Evolutionary conservation across 1,284 basidiomycete genomes (phyloP).

Genomic region (Cutaneotrichosporon cyanovorans): DNA sequence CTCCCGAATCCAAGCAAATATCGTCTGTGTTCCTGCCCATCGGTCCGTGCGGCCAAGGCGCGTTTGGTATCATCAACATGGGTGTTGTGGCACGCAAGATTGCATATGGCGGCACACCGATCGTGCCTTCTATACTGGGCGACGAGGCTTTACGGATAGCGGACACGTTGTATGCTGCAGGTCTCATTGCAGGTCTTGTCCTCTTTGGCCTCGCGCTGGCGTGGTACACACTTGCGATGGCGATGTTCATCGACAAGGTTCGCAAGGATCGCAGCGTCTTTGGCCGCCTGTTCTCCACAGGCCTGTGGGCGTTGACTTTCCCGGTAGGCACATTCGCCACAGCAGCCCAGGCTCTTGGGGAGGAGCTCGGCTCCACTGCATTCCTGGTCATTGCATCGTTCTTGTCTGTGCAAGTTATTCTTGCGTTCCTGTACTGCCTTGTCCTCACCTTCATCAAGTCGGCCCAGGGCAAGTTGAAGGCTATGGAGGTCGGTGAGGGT

Average conservation of each 20-base stretch:
- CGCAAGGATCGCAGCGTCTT: constrained; percentile 18
- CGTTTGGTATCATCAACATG: constrained; percentile 54
- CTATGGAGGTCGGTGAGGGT: too few species aligned
- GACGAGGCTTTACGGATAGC: constrained; percentile 29
- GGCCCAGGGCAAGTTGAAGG: too few species aligned
- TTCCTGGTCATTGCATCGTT: constrained; percentile 54
- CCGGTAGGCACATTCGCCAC: constrained; percentile 55
- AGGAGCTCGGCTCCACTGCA: constrained; percentile 51
- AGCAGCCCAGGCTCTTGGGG: constrained; percentile 53
- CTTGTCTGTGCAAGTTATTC: constrained; percentile 51
- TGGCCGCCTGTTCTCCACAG: constrained; percentile 26
- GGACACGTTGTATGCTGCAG: constrained; percentile 46
- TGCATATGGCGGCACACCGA: constrained; percentile 31
- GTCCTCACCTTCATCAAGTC: constrained; percentile 42
- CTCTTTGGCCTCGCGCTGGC: constrained; percentile 48
- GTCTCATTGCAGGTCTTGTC: constrained; percentile 37
- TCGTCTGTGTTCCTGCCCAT: constrained; percentile 57
- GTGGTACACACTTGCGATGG: constrained; percentile 45
- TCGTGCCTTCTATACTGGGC: constrained; percentile 34
- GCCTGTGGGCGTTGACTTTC: constrained; percentile 45
- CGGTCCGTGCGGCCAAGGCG: constrained; percentile 56
- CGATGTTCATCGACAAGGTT: constrained; percentile 27
- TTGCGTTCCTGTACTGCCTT: constrained; percentile 55
- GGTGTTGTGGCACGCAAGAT: constrained; percentile 48
- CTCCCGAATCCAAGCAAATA: constrained; percentile 49